Evolutionary conservation across 2,329 filamentous ascomycete species (phyloP).

Genomic region (Pseudogymnoascus sp.): DNA sequence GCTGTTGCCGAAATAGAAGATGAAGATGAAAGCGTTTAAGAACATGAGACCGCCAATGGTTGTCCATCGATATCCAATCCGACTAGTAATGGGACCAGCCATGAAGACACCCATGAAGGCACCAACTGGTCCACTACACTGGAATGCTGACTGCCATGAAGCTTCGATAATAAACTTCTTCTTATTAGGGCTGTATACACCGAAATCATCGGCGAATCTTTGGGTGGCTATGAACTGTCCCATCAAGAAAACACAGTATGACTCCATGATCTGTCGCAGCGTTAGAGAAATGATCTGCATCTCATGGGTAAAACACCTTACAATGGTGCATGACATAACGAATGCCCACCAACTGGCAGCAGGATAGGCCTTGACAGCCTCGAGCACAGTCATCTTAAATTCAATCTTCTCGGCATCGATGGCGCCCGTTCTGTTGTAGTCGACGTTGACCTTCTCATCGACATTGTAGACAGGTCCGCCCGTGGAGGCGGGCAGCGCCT

Average conservation of each 20-base stretch:
- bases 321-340: constrained; percentile 49
- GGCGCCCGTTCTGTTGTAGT: constrained; percentile 25
- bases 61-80: constrained; percentile 52
- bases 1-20: constrained; percentile 36
- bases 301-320: constrained; percentile 25
- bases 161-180: constrained; percentile 37
- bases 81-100: constrained; percentile 53
- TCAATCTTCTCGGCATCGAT: constrained; percentile 28
- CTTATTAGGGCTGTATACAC: constrained; percentile 31
- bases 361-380: constrained; percentile 44
- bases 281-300: constrained; percentile 13
- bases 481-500: constrained; percentile 19
- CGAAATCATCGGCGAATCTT: constrained; percentile 40
- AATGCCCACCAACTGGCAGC: constrained; percentile 42
- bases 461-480: constrained; percentile 29
- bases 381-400: constrained; percentile 41
- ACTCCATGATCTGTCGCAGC: constrained; percentile 42
- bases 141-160: constrained; percentile 52
- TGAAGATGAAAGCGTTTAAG: constrained; percentile 47
- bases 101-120: constrained; percentile 53
- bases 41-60: constrained; percentile 47
- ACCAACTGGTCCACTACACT: constrained; percentile 48
- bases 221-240: constrained; percentile 49
- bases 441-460: constrained; percentile 20
- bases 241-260: constrained; percentile 56